Evolutionary conservation across 139 green algal genomes (phyloP), one percentile per base, ranked within the genome.

Genomic region (Coelastrella sp.): DNA sequence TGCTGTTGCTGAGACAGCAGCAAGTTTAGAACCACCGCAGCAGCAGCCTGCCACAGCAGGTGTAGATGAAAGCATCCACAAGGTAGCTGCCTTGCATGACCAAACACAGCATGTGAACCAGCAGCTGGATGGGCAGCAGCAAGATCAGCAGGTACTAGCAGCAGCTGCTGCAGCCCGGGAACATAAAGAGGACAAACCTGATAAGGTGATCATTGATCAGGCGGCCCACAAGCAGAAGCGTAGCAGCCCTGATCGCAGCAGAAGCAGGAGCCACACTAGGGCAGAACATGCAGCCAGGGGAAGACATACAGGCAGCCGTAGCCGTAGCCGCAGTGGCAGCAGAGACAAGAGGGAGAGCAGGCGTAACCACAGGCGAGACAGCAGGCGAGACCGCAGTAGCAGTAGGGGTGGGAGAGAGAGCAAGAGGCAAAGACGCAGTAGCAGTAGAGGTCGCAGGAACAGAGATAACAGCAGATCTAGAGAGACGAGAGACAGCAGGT

Each of bases 121-220:
- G 71, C 71, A 79, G 71, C 71, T 63, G 71, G 41, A 79, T 5
- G 71, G 3, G n/a, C 43, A 62, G 41, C 71, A 79, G 41, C 48
- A 81, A 32, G 25, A 67, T 25, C 35, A 81, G 9, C 48, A 67
- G 6, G 32, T 1, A 25, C 30, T 35, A 25, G 50, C 11, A 57
- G 45, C 15, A 23, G 45, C 45, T 57, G 11, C 45, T 23, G 45
- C 45, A 23, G 45, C 45, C 15, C 11, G 15, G 25, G 13, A 63
- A 23, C 19, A 48, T n/a, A 0, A 43, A 7, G 6, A 79, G 4
- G 25, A 57, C 32, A 53, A 51, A 51, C 40, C 41, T 9, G 41
- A 62, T 4, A 79, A 80, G 48, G 72, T 19, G 4, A 45, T 21
- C n/a, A 11, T 15, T 27, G 15, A 48, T 15, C 23, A 41, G 19